A percentile compares a stretch with the other conserved stretches of the same genome.
Conservation (phyloP, 2,329 filamentous ascomycete genomes). For the Cercospora sp. region DNA sequence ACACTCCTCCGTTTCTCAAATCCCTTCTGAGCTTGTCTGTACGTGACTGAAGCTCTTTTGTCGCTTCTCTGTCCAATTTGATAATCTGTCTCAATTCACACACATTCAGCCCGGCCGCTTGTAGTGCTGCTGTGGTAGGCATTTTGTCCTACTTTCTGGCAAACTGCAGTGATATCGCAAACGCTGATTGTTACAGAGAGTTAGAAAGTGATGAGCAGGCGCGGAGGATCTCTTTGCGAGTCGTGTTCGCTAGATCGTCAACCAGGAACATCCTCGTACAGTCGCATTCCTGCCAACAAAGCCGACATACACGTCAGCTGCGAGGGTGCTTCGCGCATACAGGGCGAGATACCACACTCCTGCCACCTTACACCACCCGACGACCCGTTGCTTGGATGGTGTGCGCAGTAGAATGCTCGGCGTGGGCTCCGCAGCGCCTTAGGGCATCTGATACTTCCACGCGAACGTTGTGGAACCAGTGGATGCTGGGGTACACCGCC, state of each 20-base stretch:
- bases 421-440: constrained; percentile 9
- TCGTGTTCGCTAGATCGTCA: background rate
- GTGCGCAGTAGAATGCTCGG: constrained; percentile 12
- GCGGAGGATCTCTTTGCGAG: constrained; percentile 6
- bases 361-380: constrained; percentile 10
- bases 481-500: constrained; percentile 15
- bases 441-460: constrained; percentile 10
- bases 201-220: background rate
- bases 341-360: constrained; percentile 10
- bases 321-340: background rate
- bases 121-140: constrained; percentile 19
- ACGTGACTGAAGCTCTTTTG: constrained; percentile 25
- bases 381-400: background rate
- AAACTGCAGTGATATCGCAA: background rate
- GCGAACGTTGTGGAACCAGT: constrained; percentile 20
- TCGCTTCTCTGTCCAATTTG: constrained; percentile 27
- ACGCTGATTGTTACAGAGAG: background rate
- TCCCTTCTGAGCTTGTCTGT: constrained; percentile 28
- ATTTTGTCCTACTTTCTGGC: constrained; percentile 3
- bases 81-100: constrained; percentile 27
- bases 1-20: constrained; percentile 20
- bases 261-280: constrained; percentile 21
- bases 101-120: constrained; percentile 21
- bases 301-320: constrained; percentile 21
- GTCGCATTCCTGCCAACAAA: constrained; percentile 20